Base-by-base conservation (phyloP, 78 protist species). In the Polysphondylium violaceum region DNA sequence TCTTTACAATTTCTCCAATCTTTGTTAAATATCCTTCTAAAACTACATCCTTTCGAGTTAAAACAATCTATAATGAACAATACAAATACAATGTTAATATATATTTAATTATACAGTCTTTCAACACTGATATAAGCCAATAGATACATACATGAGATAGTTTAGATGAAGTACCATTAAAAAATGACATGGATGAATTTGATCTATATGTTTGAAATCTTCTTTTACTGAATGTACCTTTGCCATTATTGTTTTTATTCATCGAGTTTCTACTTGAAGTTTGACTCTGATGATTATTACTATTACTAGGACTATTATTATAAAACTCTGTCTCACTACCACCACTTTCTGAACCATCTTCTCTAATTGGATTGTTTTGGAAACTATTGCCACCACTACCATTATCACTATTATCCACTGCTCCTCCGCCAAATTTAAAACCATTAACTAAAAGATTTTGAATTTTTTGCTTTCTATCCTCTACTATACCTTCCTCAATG, bases 1-100 rank as follows among this genome's bases (percentile, higher is more conserved):
- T 83, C 36, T 83, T 83, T 31, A 83, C 91, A 6, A 83, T 53
- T 17, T 69, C 64, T n/a, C 91, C 91, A 55, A 83, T 59, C 53
- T 83, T 83, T n/a, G 91, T 83, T 9, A 83, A 73, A 12, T 83
- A 83, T 1, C 91, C 91, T 83, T 83, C 58, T 3, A 55, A 58
- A n/a, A 53, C 53, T 7, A 83, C 43, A 43, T 83, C 59, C 2
- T 31, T 73, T 43, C 73, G 31, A 1, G 76, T 51, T 50, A 83
- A 25, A 27, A 50, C 67, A 4, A 69, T 83, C 27, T 83, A 59
- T 31, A 53, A 56, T 38, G 56, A n/a, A 8, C 25, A 11, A 21
- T 58, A 21, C 9, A 21, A 58, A 58, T 19, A 47, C 11, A 47
- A 47, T 47, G n/a, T n/a, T n/a, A n/a, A n/a, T n/a, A n/a, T n/a